Percentiles rank a stretch among this genome's conserved stretches.
Conservation (phyloP, 306 rosid species). For the Castanospermum australe region DNA sequence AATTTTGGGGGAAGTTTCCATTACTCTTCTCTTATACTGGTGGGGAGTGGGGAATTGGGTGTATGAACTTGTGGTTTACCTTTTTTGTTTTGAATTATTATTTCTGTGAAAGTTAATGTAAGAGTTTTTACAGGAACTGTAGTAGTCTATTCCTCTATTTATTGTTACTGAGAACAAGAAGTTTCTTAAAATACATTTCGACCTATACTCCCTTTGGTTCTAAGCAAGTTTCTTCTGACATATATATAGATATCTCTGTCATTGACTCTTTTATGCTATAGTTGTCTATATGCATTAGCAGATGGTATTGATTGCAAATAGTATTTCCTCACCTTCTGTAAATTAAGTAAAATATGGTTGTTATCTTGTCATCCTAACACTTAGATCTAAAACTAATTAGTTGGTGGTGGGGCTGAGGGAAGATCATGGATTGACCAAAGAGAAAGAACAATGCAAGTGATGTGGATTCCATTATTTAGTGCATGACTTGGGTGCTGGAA, state of each 20-base stretch:
- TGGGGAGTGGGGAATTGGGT: neutral
- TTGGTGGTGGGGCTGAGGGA: neutral
- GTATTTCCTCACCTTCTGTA: neutral
- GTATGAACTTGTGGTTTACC: slow-evolving; percentile 21
- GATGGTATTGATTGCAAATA: slow-evolving; percentile 14
- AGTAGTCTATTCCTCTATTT: neutral
- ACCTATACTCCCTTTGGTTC: slow-evolving; percentile 6
- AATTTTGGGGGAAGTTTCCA: neutral
- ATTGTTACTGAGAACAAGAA: neutral
- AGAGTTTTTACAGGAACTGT: neutral
- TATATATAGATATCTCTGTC: neutral
- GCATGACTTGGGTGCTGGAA: slow-evolving; percentile 19
- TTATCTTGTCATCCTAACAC: neutral
- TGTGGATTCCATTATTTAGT: neutral
- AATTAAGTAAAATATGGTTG: neutral
- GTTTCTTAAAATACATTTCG: neutral
- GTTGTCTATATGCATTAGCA: neutral
- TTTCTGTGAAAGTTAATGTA: neutral
- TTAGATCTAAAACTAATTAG: too few species aligned
- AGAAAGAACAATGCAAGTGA: neutral
- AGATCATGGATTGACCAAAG: neutral
- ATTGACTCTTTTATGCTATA: neutral
- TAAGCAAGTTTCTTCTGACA: neutral
- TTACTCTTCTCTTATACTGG: neutral
- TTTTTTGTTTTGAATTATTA: neutral